Base-by-base conservation (phyloP, 73 alveolate species). In the Breviolum minutum region DNA sequence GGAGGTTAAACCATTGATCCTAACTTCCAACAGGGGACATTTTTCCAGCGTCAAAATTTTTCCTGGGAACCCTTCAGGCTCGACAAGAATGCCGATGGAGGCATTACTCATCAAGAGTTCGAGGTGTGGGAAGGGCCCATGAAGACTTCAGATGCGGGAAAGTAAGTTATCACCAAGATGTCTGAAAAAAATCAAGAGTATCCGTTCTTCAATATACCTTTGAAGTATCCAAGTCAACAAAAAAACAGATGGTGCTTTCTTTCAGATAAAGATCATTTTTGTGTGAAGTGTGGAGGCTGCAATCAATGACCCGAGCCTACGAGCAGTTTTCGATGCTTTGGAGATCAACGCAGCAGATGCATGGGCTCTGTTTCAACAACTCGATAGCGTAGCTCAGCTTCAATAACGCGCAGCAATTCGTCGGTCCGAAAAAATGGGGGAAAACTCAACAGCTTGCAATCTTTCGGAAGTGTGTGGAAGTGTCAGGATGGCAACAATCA, bases 341-440 rank as follows among this genome's bases (percentile, higher is more conserved):
- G 86, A 68, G 63, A 90, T 90, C 87, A 90, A 77, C 30, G 96
- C 96, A 13, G 96, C 82, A 20, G 96, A 90, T 48, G 96, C 96
- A 30, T 90, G 96, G 96, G 73, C 69, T 20, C 54, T 90, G 74
- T 90, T 90, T 29, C 82, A 74, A 26, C 96, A 90, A 80, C 87
- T 90, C 63, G 96, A 90, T 62, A 30, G 63, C 30, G 96, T 30
- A 63, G 40, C 83, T 71, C 12, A 81, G 81, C 95, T 10, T 40
- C 26, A 17, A 22, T 61, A 40, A 40, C 54, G 0, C 54, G 54
- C 54, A 40, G 54, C n/a, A n/a, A n/a, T n/a, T 40, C 54, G 5
- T 40, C 54, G 54, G 54, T 40, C 54, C 54, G 54, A 40, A 40
- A 40, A 40, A 40, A 40, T 40, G 0, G 3, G 5, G 54, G 54